Evolutionary conservation across 106 monocot genomes (phyloP).

Genomic region (Allium cepa): DNA sequence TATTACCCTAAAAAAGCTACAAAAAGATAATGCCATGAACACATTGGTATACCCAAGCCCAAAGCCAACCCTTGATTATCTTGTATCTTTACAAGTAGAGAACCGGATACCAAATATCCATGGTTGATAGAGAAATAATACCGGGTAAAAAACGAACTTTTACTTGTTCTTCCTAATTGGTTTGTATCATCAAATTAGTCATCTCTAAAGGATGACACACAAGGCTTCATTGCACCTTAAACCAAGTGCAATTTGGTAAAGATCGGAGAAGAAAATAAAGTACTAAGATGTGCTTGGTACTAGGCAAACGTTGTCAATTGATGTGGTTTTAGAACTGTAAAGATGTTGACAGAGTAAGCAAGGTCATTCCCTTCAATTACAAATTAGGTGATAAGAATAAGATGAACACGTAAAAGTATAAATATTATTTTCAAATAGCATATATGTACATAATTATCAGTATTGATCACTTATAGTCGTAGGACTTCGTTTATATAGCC

Average conservation of each 20-base stretch:
- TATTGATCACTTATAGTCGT: no score
- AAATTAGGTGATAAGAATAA: neutral
- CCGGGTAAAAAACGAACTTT: no score
- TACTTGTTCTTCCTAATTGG: no score
- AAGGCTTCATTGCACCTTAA: conserved; percentile 83
- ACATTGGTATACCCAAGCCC: no score
- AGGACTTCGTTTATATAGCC: no score
- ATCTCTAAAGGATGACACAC: conserved; percentile 70
- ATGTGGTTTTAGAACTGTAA: conserved; percentile 43
- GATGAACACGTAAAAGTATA: neutral
- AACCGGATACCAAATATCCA: conserved; percentile 40
- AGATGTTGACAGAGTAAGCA: conserved; percentile 51
- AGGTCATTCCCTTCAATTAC: conserved; percentile 39
- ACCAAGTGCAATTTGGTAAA: conserved; percentile 64
- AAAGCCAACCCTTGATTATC: no score
- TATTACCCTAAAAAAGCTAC: no score
- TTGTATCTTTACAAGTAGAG: no score
- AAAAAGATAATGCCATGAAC: no score
- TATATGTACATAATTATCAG: no score
- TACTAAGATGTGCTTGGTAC: conserved; percentile 39
- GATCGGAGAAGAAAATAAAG: conserved; percentile 53
- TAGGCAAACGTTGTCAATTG: conserved; percentile 40
- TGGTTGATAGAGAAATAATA: no score
- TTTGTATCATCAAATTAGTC: conserved; percentile 83
- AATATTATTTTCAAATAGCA: no score